A percentile compares a stretch with the other conserved stretches of the same genome.
phyloP scores from a whole-genome alignment of 1,284 basidiomycete genomes.

The Moesziomyces sp. region DNA sequence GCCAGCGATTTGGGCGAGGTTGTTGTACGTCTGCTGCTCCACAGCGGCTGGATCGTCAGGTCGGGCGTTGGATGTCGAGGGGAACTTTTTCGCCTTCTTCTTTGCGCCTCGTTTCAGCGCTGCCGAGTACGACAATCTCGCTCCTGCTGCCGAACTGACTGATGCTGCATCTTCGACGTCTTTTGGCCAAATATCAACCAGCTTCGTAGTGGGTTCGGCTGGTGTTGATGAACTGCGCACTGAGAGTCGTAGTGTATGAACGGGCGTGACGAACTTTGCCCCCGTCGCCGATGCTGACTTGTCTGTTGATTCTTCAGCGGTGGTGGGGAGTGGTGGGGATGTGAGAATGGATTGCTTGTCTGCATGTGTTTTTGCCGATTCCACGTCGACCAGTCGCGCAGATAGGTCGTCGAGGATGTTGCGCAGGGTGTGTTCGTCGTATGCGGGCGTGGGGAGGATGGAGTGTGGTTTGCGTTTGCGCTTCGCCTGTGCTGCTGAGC shows the following conservation, averaged over 20 bases:
- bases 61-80: neutral
- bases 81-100: slow-evolving; percentile 4
- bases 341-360: too few relatives aligned
- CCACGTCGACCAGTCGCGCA: slow-evolving; percentile 18
- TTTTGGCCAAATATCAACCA: slow-evolving; percentile 40
- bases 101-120: slow-evolving; percentile 20
- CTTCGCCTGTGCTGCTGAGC: slow-evolving; percentile 2
- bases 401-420: slow-evolving; percentile 27
- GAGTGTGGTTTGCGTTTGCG: slow-evolving; percentile 19
- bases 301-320: neutral
- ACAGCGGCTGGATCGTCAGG: slow-evolving; percentile 1
- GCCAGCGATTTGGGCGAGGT: slow-evolving; percentile 3
- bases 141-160: neutral
- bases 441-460: slow-evolving; percentile 26
- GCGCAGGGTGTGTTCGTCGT: slow-evolving; percentile 22
- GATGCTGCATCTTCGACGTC: neutral
- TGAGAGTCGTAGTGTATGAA: slow-evolving; percentile 18
- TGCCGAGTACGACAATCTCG: slow-evolving; percentile 31
- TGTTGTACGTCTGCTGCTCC: slow-evolving; percentile 29
- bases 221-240: neutral
- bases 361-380: slow-evolving; percentile 1
- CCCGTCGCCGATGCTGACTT: neutral
- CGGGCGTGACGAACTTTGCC: slow-evolving; percentile 15
- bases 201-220: neutral
- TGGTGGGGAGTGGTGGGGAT: too few relatives aligned